Evolutionary conservation across 306 rosid species (phyloP).

Genomic region (Gastrolobium bilobum): DNA sequence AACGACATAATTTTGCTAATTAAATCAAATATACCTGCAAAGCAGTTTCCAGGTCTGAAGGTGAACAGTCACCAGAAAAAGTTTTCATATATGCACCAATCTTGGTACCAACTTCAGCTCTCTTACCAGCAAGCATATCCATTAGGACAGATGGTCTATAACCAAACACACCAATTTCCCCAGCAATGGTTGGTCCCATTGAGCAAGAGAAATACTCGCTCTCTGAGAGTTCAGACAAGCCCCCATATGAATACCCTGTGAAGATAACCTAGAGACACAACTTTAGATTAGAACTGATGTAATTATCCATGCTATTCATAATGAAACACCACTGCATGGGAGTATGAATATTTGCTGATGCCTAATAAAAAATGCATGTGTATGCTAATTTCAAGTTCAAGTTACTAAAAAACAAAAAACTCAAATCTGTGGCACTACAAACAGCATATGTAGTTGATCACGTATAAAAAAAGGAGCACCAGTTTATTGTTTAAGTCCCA

Average conservation of each 20-base stretch:
- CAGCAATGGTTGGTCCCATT: constrained; percentile 96
- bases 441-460: constrained; percentile 13
- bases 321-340: constrained; percentile 32
- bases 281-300: constrained; percentile 44
- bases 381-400: constrained; percentile 27
- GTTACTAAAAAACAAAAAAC: constrained; percentile 5
- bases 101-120: constrained; percentile 95
- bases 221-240: constrained; percentile 92
- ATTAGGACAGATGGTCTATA: constrained; percentile 87
- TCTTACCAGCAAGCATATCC: constrained; percentile 99
- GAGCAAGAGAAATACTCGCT: constrained; percentile 89
- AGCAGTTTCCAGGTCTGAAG: constrained; percentile 96
- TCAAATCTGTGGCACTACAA: constrained; percentile 21
- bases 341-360: constrained; percentile 28
- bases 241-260: constrained; percentile 97
- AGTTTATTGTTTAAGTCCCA: not conserved
- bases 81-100: constrained; percentile 98
- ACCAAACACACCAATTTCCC: constrained; percentile 97
- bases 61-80: constrained; percentile 95
- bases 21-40: constrained; percentile 78
- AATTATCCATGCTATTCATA: constrained; percentile 28
- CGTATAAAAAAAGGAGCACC: constrained; percentile 30
- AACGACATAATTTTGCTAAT: constrained; percentile 23
- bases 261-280: constrained; percentile 80
- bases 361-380: constrained; percentile 32